phyloP scores from a whole-genome alignment of 306 rosid genomes.

The Astragalus glycyphyllos region DNA sequence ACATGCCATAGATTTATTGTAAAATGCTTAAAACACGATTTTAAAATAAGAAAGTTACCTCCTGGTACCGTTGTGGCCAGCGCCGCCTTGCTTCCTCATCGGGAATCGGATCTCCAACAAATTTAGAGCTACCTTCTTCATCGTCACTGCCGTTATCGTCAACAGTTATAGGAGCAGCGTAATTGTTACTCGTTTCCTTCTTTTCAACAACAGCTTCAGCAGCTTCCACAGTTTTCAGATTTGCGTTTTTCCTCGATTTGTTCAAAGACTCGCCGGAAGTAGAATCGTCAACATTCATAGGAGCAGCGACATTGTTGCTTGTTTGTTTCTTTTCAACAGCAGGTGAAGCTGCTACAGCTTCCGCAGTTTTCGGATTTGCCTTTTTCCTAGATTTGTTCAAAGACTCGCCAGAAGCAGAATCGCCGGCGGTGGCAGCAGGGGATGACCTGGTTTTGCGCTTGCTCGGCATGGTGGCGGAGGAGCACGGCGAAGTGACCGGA shows the following conservation, averaged over 20 bases:
- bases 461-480: constrained; percentile 21
- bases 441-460: constrained; percentile 24
- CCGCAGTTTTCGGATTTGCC: background rate
- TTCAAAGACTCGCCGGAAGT: background rate
- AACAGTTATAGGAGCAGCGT: too few relatives aligned
- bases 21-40: too few relatives aligned
- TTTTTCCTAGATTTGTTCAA: constrained; percentile 7
- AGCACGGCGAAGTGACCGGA: background rate
- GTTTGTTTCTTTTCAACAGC: background rate
- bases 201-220: background rate
- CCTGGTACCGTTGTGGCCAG: constrained; percentile 66
- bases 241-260: background rate
- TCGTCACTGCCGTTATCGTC: background rate
- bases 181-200: background rate
- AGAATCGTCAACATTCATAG: background rate
- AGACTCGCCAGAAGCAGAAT: background rate
- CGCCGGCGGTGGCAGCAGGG: too few relatives aligned
- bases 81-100: constrained; percentile 55
- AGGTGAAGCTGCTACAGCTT: background rate
- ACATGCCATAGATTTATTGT: too few relatives aligned
- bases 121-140: constrained; percentile 25
- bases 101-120: constrained; percentile 47
- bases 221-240: background rate
- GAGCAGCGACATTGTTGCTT: background rate
- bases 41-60: constrained; percentile 36